phyloP scores from a whole-genome alignment of 176 grass and related monocot species.

The Carex pumila region DNA sequence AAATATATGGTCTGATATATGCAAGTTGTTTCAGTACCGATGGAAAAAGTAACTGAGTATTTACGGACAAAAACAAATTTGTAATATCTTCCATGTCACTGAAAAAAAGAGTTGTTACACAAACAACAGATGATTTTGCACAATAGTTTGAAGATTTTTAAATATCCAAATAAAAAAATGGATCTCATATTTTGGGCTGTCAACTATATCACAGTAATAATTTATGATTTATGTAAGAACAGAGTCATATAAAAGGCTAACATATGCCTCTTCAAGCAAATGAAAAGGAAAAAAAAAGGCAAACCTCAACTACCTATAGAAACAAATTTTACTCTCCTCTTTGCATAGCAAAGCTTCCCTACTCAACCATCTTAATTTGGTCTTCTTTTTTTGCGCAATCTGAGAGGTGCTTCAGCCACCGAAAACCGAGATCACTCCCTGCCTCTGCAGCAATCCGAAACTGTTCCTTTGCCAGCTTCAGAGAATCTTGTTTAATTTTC shows the following conservation, averaged over 20 bases:
- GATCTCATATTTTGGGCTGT: neutral
- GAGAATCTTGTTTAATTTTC: conserved; percentile 29
- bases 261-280: neutral
- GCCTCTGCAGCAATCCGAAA: conserved; percentile 73
- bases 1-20: too few relatives aligned
- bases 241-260: neutral
- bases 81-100: neutral
- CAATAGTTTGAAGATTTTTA: neutral
- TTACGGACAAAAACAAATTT: neutral
- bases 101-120: neutral
- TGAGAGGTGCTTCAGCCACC: conserved; percentile 68
- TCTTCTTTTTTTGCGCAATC: conserved; percentile 43
- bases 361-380: conserved; percentile 30
- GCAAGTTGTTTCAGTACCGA: too few relatives aligned
- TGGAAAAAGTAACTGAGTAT: too few relatives aligned
- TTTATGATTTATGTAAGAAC: neutral
- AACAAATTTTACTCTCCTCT: neutral
- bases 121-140: neutral
- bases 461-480: conserved; percentile 64
- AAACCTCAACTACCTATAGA: neutral
- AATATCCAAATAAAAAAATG: neutral
- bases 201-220: neutral
- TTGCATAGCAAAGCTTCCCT: neutral
- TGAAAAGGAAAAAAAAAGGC: neutral
- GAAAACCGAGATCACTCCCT: conserved; percentile 64